Percentiles rank a stretch among this genome's conserved stretches.
These are phyloP conservation scores for Penicillium waksmanii DNA, from an alignment of 495 filamentous ascomycete species.

Conservation along the genomic window DNA sequence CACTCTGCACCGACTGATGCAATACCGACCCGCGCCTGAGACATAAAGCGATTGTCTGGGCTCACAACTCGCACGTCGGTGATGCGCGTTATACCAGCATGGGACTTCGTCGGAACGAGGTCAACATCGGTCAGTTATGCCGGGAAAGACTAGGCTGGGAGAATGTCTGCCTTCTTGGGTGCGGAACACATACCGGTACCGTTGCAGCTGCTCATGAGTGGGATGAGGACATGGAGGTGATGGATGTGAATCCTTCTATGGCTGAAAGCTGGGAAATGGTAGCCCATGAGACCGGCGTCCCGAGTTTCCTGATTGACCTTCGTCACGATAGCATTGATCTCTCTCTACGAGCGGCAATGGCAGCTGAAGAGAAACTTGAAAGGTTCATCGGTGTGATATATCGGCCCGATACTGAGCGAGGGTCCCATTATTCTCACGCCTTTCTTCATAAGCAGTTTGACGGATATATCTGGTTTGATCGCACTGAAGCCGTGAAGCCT, in stretches of 20 bases:
- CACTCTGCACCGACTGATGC: constrained; percentile 51
- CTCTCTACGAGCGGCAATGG: constrained; percentile 44
- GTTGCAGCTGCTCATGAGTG: constrained; percentile 60
- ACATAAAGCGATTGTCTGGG: constrained; percentile 61
- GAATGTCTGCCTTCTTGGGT: constrained; percentile 56
- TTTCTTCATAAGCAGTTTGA: constrained; percentile 60
- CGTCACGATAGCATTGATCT: constrained; percentile 40
- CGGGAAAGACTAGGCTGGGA: constrained; percentile 50
- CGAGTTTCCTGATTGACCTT: constrained; percentile 55
- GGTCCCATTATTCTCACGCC: constrained; percentile 59
- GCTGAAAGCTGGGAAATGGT: constrained; percentile 51
- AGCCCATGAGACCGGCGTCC: constrained; percentile 47
- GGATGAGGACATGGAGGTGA: constrained; percentile 61
- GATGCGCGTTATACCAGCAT: constrained; percentile 61
- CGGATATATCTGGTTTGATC: constrained; percentile 61
- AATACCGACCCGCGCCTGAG: constrained; percentile 39
- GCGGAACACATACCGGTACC: constrained; percentile 57
- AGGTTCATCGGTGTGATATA: constrained; percentile 67
- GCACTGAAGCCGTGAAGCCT: constrained; percentile 52
- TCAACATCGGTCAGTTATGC: constrained; percentile 61
- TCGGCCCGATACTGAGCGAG: constrained; percentile 54
- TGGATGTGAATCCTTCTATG: constrained; percentile 48
- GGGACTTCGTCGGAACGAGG: constrained; percentile 51
- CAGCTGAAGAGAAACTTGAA: constrained; percentile 46
- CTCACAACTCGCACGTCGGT: constrained; percentile 64